Evolutionary conservation across 139 green algal genomes (phyloP).

Genomic region (Asterochloris sp.): DNA sequence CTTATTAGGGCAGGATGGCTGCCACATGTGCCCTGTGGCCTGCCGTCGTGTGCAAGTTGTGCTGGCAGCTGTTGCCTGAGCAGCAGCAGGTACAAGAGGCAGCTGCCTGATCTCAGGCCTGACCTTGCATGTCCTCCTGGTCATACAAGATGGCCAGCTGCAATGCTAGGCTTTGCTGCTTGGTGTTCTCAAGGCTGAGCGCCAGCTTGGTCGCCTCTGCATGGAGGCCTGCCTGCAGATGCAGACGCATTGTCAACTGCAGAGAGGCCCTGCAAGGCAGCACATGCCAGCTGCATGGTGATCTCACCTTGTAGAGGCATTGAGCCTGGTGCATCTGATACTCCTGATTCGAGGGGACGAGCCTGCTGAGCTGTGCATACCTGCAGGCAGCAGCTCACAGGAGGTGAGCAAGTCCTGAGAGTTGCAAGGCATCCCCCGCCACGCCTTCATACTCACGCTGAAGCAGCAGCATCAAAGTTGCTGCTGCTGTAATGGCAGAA

Average conservation of each 20-base stretch:
- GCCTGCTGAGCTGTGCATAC: constrained; percentile 10
- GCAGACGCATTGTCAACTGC: not conserved
- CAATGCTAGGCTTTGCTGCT: constrained; percentile 24
- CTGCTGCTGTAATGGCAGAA: constrained; percentile 11
- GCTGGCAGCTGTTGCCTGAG: not conserved
- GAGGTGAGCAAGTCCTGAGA: no score
- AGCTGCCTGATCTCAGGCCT: not conserved
- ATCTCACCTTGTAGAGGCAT: constrained; percentile 2
- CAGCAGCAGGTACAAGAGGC: not conserved
- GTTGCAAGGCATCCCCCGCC: not conserved
- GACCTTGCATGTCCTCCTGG: constrained; percentile 64
- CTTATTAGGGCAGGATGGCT: not conserved
- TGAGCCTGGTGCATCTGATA: constrained; percentile 9
- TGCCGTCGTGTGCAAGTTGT: not conserved
- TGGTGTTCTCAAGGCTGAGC: not conserved
- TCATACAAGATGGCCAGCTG: constrained; percentile 73
- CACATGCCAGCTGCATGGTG: not conserved
- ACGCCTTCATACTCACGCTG: not conserved
- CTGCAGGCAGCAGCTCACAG: not conserved
- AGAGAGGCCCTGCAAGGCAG: not conserved
- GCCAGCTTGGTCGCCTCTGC: constrained; percentile 10
- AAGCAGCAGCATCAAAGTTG: not conserved
- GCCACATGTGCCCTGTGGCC: not conserved
- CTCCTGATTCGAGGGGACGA: not conserved
- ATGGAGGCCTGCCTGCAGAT: constrained; percentile 3